phyloP scores from a whole-genome alignment of 176 grass and related monocot genomes.

The Oryza coarctata region DNA sequence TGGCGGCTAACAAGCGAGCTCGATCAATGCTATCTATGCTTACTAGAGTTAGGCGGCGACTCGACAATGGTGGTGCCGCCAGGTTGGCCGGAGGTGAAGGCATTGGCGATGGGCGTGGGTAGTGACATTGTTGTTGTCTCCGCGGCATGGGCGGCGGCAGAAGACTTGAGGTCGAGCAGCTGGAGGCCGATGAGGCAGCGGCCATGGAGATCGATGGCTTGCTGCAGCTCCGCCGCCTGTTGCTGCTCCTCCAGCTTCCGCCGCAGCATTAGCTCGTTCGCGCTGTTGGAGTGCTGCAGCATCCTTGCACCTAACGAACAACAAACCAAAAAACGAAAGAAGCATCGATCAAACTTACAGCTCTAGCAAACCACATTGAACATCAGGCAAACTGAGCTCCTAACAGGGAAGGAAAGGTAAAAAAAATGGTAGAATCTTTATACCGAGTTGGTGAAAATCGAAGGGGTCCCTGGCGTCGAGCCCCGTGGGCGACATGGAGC shows the following conservation, averaged over 20 bases:
- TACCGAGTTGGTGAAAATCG: constrained; percentile 85
- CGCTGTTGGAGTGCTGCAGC: constrained; percentile 67
- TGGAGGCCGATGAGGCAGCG: constrained; percentile 67
- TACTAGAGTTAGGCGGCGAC: constrained; percentile 29
- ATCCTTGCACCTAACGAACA: constrained; percentile 61
- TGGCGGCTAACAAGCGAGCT: not conserved
- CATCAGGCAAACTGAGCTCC: not conserved
- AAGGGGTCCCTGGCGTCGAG: constrained; percentile 64
- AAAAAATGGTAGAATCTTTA: not conserved
- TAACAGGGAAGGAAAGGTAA: not conserved
- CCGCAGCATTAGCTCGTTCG: constrained; percentile 57
- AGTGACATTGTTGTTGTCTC: not conserved
- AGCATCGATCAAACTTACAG: not conserved
- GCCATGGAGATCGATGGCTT: constrained; percentile 76
- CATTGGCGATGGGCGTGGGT: not conserved
- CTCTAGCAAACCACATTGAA: not conserved
- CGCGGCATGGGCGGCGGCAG: not conserved
- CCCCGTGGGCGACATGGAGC: constrained; percentile 55
- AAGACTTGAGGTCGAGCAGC: constrained; percentile 62
- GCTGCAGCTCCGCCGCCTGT: constrained; percentile 72
- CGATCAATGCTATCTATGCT: not conserved
- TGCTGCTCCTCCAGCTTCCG: constrained; percentile 84
- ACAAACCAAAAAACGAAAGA: not conserved
- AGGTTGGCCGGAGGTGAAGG: constrained; percentile 19
- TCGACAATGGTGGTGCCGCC: not conserved